These are phyloP conservation scores for Sporothrix mexicana DNA, from an alignment of 2,329 filamentous ascomycete species.

Conservation along the genomic window DNA sequence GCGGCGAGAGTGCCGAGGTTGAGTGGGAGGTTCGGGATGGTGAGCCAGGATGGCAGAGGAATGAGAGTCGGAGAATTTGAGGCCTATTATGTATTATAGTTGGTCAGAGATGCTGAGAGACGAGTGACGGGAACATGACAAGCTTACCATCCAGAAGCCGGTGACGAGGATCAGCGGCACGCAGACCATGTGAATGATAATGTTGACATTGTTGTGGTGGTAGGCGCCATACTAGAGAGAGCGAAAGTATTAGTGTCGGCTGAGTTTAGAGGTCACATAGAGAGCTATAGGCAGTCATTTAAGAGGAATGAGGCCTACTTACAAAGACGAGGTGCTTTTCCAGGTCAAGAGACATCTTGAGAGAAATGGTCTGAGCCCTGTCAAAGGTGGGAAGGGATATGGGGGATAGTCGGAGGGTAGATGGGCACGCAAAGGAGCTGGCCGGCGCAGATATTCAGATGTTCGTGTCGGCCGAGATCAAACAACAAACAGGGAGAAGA, in stretches of 20 bases:
- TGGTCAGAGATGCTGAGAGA: slow-evolving; percentile 16
- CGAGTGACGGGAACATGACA: neutral
- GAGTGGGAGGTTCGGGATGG: slow-evolving; percentile 68
- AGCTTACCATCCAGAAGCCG: slow-evolving; percentile 69
- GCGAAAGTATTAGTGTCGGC: too few species aligned
- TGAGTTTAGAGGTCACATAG: neutral
- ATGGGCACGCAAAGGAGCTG: neutral
- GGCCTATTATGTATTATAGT: slow-evolving; percentile 51
- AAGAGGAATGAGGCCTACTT: slow-evolving; percentile 46
- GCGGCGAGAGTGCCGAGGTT: slow-evolving; percentile 70
- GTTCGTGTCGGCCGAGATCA: neutral
- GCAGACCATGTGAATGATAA: slow-evolving; percentile 79
- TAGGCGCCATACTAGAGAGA: slow-evolving; percentile 81
- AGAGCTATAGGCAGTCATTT: slow-evolving; percentile 9
- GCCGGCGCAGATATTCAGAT: neutral
- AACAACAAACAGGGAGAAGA: neutral
- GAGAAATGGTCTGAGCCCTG: neutral
- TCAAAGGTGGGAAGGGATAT: too few species aligned
- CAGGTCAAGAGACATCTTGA: slow-evolving; percentile 70
- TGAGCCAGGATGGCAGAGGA: slow-evolving; percentile 69
- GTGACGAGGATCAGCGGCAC: slow-evolving; percentile 78
- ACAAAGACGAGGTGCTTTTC: slow-evolving; percentile 85
- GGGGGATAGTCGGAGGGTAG: neutral
- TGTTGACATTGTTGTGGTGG: slow-evolving; percentile 77
- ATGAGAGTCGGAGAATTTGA: slow-evolving; percentile 68